Evolutionary conservation across 441 rosid genomes (phyloP), one percentile per base, ranked within the genome.

Genomic region (Gossypium schwendimanii): DNA sequence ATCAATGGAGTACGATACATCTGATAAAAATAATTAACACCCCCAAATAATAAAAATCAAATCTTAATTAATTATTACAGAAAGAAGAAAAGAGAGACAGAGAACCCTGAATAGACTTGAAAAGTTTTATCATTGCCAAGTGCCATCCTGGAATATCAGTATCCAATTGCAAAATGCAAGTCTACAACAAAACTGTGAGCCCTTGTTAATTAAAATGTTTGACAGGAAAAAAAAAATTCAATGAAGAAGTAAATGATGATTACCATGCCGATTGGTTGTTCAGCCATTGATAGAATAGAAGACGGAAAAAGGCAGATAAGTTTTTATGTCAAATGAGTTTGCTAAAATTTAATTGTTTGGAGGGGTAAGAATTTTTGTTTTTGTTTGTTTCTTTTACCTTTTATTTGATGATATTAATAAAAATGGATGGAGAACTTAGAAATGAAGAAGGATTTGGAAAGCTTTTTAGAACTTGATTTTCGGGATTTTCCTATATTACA

Each of bases 121-220:
- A 33, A 15, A 62, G 1, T 33, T 62, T 62, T 15, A 33, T 62
- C 47, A 62, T 33, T 3, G 23, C 7, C 2, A 17, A 15, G 23
- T 62, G 66, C 66, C 66, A 62, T 2, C 66, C 66, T 33, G 47
- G 47, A 33, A 33, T 4, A 15, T 62, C 66, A 33, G 66, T 33
- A 62, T 62, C 66, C 66, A 62, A 17, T 3, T 62, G 14, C 23
- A 62, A 33, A 31, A 15, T 3, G 7, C 45, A 62, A 33, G 24
- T 15, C 66, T 62, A 62, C 66, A 9, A 8, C 23, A 33, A 15
- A 33, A 33, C 10, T n/a, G 15, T 15, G 49, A 62, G 4, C 4
- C 31, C 21, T 18, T 61, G 45, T 31, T 15, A 2, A 31, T 28
- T 7, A 14, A 24, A 4, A 58, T 15, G 45, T 15, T 31, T 15